These are phyloP conservation scores for Gossypium schwendimanii DNA, from an alignment of 441 rosid genomes.

Conservation along the genomic window DNA sequence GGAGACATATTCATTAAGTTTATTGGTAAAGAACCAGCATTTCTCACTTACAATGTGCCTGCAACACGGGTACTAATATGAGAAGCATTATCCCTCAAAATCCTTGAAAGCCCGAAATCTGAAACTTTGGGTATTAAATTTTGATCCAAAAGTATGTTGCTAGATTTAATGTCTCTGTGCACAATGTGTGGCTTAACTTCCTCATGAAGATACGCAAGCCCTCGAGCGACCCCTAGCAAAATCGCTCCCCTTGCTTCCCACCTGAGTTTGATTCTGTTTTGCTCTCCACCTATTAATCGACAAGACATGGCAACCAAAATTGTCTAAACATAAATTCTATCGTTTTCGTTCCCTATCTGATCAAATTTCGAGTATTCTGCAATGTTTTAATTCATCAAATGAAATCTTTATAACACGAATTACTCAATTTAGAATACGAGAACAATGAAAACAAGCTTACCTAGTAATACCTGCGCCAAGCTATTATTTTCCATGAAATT, in stretches of 20 bases:
- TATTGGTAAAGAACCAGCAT: not conserved
- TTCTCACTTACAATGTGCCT: conserved; percentile 44
- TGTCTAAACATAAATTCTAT: not conserved
- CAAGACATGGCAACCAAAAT: conserved; percentile 8
- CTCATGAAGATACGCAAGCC: conserved; percentile 51
- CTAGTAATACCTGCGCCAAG: conserved; percentile 37
- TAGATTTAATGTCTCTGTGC: conserved; percentile 55
- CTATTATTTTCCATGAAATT: conserved; percentile 60
- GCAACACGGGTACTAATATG: conserved; percentile 56
- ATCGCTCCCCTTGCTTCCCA: conserved; percentile 42
- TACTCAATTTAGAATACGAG: not conserved
- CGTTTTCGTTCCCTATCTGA: not conserved
- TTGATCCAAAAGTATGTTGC: conserved; percentile 48
- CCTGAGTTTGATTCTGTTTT: conserved; percentile 34
- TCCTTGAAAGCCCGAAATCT: conserved; percentile 50
- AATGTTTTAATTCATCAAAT: not conserved
- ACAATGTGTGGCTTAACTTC: conserved; percentile 40
- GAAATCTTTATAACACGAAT: not conserved
- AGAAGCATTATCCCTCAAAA: conserved; percentile 31
- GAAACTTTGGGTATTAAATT: conserved; percentile 45
- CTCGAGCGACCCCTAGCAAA: conserved; percentile 42
- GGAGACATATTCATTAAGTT: not conserved
- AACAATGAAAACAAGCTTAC: conserved; percentile 14
- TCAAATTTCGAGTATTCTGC: not conserved
- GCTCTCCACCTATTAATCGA: conserved; percentile 34